phyloP scores from a whole-genome alignment of 345 rosid species.

The Eucalyptus cladocalyx region DNA sequence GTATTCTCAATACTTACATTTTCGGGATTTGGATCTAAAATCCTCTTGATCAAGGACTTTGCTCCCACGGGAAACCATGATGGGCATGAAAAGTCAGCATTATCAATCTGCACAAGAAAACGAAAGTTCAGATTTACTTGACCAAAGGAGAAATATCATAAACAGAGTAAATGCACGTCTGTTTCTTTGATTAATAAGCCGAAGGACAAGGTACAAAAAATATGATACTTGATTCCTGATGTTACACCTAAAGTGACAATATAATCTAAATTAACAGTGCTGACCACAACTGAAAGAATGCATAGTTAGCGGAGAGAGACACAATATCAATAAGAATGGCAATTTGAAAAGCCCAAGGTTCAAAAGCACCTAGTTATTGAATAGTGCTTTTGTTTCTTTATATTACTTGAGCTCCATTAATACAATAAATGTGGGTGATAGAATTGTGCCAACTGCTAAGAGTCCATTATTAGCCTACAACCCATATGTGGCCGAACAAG shows the following conservation, averaged over 20 bases:
- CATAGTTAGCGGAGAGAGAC: background rate
- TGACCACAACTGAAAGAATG: background rate
- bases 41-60: conserved; percentile 64
- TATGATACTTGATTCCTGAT: background rate
- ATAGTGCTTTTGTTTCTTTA: background rate
- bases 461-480: background rate
- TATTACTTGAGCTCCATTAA: background rate
- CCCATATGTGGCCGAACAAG: background rate
- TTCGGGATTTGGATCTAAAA: conserved; percentile 86
- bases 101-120: conserved; percentile 52
- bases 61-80: conserved; percentile 88
- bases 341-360: background rate
- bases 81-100: conserved; percentile 80
- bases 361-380: background rate
- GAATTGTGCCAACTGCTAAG: background rate
- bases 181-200: background rate
- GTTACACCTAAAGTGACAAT: background rate
- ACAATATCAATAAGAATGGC: background rate
- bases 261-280: background rate
- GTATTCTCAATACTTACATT: conserved; percentile 37
- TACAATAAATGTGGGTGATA: background rate
- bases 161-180: background rate
- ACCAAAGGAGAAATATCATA: background rate
- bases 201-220: background rate
- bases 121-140: background rate